These are phyloP conservation scores for Pholiota molesta DNA, from an alignment of 768 basidiomycete genomes.

Conservation along the genomic window DNA sequence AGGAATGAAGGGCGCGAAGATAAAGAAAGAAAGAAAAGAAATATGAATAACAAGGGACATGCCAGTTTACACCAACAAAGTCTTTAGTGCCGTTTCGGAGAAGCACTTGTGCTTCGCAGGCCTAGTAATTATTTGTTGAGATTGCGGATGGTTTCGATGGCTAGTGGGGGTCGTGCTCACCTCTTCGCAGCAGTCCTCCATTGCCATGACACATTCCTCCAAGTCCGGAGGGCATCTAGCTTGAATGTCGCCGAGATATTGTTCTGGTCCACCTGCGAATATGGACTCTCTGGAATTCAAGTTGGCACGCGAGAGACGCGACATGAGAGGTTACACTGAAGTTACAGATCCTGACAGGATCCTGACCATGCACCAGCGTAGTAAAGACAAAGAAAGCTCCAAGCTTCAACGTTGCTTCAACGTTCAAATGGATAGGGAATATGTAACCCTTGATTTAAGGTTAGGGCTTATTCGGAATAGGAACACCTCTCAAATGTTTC, in stretches of 20 bases:
- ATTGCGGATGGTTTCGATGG: background rate
- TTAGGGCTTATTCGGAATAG: no score
- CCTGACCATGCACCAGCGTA: no score
- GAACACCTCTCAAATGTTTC: no score
- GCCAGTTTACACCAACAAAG: no score
- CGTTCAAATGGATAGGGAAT: no score
- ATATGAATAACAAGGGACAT: no score
- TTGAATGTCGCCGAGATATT: constrained; percentile 65
- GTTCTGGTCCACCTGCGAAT: constrained; percentile 66
- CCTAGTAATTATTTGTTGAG: constrained; percentile 37
- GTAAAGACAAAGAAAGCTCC: no score
- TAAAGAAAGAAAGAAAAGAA: no score
- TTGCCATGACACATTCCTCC: constrained; percentile 73
- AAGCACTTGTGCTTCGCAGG: constrained; percentile 67
- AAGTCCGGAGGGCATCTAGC: constrained; percentile 72
- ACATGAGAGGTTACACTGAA: constrained; percentile 39
- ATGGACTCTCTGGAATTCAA: constrained; percentile 69
- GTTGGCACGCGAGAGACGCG: constrained; percentile 53
- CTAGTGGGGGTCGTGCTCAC: constrained; percentile 31
- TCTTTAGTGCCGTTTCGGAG: constrained; percentile 73
- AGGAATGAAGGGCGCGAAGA: no score
- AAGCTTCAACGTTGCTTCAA: no score
- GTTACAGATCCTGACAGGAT: no score
- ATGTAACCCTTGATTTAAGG: no score
- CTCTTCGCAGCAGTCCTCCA: constrained; percentile 86